Evolutionary conservation across 2,329 filamentous ascomycete genomes (phyloP).

Genomic region (Dothistroma pini): DNA sequence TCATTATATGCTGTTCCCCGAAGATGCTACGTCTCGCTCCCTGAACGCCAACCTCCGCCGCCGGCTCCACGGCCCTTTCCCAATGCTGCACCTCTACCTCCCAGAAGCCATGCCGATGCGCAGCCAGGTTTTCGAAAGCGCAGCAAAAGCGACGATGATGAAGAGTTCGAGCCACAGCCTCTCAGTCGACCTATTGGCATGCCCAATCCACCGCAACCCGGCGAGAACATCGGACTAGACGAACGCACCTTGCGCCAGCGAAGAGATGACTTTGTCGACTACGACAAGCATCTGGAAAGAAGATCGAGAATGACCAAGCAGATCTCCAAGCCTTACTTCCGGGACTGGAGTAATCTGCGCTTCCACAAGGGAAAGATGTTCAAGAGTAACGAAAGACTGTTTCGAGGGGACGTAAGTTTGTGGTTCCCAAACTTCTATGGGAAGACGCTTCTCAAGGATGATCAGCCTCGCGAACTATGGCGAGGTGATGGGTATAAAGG

Average conservation of each 20-base stretch:
- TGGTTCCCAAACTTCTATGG: constrained; percentile 94
- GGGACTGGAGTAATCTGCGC: constrained; percentile 85
- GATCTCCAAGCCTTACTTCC: constrained; percentile 86
- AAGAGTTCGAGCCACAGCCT: constrained; percentile 50
- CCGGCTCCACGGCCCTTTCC: constrained; percentile 14
- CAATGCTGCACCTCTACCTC: constrained; percentile 9
- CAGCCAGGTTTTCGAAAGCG: constrained; percentile 25
- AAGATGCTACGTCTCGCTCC: constrained; percentile 25
- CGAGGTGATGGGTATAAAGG: constrained; percentile 41
- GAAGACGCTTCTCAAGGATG: constrained; percentile 64
- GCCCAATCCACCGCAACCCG: constrained; percentile 64
- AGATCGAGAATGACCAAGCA: constrained; percentile 72
- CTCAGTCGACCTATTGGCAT: constrained; percentile 78
- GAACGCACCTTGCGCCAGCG: constrained; percentile 62
- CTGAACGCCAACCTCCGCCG: constrained; percentile 20
- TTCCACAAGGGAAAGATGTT: constrained; percentile 88
- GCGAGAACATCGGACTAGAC: constrained; percentile 80
- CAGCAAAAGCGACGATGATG: constrained; percentile 27
- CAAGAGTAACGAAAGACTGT: constrained; percentile 76
- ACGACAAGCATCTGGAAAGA: constrained; percentile 75
- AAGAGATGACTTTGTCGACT: constrained; percentile 76
- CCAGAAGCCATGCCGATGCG: constrained; percentile 16
- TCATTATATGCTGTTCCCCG: constrained; percentile 9
- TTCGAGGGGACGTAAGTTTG: constrained; percentile 74
- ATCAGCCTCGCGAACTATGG: constrained; percentile 62